Percentiles rank a stretch among this genome's conserved stretches.
Evolutionary conservation across 768 basidiomycete genomes (phyloP).

Genomic region (Clitopilus passeckerianus): DNA sequence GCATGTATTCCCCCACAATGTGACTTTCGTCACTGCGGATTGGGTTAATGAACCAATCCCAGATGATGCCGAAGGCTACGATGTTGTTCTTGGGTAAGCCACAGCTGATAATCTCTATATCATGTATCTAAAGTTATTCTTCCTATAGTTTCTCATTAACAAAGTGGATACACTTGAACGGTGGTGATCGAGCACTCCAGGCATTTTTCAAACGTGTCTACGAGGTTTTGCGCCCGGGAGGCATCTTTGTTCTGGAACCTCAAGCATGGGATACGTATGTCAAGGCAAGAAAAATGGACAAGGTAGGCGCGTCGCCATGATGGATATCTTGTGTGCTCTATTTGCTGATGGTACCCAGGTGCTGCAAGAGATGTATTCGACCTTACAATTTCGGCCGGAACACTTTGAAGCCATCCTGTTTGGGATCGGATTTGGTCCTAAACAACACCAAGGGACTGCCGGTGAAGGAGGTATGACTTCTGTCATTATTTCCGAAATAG

Average conservation of each 20-base stretch:
- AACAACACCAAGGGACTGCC: slow-evolving; percentile 41
- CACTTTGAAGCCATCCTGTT: slow-evolving; percentile 53
- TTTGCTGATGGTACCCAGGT: slow-evolving; percentile 22
- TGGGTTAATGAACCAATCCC: slow-evolving; percentile 59
- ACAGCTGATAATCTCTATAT: not conserved
- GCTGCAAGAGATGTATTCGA: slow-evolving; percentile 57
- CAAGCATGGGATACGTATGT: slow-evolving; percentile 84
- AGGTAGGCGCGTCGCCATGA: slow-evolving; percentile 28
- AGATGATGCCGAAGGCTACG: slow-evolving; percentile 60
- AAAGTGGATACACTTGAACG: slow-evolving; percentile 90
- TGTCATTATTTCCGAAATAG: not conserved
- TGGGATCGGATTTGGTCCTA: slow-evolving; percentile 57
- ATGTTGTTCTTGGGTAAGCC: slow-evolving; percentile 76
- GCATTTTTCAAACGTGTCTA: slow-evolving; percentile 64
- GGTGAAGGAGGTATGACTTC: slow-evolving; percentile 59
- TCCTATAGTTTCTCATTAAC: slow-evolving; percentile 72
- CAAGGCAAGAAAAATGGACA: slow-evolving; percentile 68
- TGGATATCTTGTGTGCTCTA: not conserved
- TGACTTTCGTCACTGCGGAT: slow-evolving; percentile 67
- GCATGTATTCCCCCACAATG: slow-evolving; percentile 69
- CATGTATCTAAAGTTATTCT: not conserved
- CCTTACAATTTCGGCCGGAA: slow-evolving; percentile 54
- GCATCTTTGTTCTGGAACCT: slow-evolving; percentile 74
- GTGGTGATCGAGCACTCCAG: slow-evolving; percentile 68
- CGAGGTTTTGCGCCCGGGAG: slow-evolving; percentile 52